These are phyloP conservation scores for Trichoderma sp. DNA, from an alignment of 2,329 filamentous ascomycete genomes.

Conservation along the genomic window DNA sequence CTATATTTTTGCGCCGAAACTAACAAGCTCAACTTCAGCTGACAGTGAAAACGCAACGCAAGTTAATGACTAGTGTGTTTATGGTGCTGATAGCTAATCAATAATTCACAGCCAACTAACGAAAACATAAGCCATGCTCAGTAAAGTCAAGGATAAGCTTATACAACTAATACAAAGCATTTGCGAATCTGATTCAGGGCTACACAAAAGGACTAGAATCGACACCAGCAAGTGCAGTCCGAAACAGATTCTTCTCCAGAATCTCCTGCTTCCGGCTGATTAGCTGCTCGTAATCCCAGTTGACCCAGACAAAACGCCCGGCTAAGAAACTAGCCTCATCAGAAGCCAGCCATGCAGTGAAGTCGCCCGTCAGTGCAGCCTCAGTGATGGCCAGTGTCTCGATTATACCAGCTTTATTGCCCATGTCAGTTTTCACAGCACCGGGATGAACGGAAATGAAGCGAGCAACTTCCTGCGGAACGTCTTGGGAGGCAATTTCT, in stretches of 20 bases:
- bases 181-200: neutral
- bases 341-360: conserved; percentile 4
- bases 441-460: conserved; percentile 7
- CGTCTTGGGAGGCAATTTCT: neutral
- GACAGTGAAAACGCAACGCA: neutral
- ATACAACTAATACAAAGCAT: neutral
- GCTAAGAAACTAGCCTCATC: conserved; percentile 7
- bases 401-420: neutral
- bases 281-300: conserved; percentile 8
- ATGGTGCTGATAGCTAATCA: neutral
- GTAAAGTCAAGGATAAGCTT: neutral
- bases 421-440: neutral
- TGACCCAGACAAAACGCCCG: conserved; percentile 12
- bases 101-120: neutral
- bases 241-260: neutral
- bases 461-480: neutral
- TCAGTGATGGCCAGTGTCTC: neutral
- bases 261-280: neutral
- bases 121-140: neutral
- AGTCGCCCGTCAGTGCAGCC: neutral
- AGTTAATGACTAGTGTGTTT: neutral
- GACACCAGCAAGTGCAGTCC: neutral
- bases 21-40: neutral
- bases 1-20: neutral
- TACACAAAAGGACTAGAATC: neutral